Evolutionary conservation across 345 rosid genomes (phyloP).

Genomic region (Syzygium oleosum): DNA sequence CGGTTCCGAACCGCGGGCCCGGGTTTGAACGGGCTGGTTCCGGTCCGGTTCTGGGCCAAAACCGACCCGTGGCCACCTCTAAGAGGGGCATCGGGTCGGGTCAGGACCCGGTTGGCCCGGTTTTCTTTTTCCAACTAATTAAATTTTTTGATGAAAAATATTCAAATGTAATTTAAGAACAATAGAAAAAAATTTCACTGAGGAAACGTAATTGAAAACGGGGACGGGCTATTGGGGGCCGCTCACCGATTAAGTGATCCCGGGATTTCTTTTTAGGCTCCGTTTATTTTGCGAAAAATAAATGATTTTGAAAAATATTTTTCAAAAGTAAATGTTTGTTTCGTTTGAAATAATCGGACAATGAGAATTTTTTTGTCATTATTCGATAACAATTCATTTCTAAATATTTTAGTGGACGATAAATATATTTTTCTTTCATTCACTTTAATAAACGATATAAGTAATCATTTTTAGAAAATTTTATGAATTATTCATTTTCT

Average conservation of each 20-base stretch:
- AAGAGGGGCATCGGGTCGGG: not conserved
- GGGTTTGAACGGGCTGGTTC: too few species aligned
- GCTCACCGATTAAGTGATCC: not conserved
- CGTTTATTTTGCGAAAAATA: not conserved
- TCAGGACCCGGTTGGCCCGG: not conserved
- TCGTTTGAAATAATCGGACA: not conserved
- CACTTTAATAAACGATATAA: fast-evolving
- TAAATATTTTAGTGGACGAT: fast-evolving
- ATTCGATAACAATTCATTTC: not conserved
- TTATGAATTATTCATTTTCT: not conserved
- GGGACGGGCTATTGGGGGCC: too few species aligned
- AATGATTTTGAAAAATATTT: fast-evolving
- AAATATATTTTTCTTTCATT: not conserved
- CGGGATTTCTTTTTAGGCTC: fast-evolving
- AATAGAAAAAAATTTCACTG: not conserved
- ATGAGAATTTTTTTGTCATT: not conserved
- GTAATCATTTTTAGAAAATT: too few species aligned
- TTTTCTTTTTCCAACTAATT: not conserved
- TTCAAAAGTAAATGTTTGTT: fast-evolving
- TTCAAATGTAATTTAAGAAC: not conserved
- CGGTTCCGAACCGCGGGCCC: too few species aligned
- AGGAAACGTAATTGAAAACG: not conserved
- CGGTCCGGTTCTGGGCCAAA: too few species aligned
- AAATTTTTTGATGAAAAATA: not conserved
- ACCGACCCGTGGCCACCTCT: too few species aligned